Percentiles rank a stretch among this genome's conserved stretches.
Conservation (phyloP, 2,329 filamentous ascomycete genomes). For the Colletotrichum plurivorum region DNA sequence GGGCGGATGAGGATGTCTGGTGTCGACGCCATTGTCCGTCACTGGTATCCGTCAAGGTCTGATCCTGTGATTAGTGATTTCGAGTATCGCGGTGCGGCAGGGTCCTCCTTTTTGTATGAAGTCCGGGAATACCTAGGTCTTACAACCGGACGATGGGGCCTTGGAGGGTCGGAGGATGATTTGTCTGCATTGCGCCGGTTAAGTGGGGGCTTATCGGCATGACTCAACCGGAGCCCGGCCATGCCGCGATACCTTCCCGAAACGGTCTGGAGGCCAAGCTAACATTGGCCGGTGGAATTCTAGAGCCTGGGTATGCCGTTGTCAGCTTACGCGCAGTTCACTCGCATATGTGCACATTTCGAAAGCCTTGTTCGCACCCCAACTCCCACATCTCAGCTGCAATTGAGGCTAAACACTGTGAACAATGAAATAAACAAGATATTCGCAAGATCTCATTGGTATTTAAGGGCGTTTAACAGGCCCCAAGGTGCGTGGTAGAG, state of each 20-base stretch:
- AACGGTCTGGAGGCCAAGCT: no score
- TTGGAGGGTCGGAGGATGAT: constrained; percentile 8
- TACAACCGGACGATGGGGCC: background rate
- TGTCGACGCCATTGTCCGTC: background rate
- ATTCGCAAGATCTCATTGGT: no score
- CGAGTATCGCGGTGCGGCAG: background rate
- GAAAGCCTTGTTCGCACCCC: no score
- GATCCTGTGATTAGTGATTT: background rate
- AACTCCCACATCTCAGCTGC: no score
- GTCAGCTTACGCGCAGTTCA: no score
- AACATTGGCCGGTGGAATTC: no score
- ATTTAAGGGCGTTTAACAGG: no score
- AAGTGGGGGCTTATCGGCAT: constrained; percentile 4
- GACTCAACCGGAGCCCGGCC: constrained; percentile 1
- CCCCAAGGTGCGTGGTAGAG: no score
- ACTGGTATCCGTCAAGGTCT: background rate
- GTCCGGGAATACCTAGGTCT: background rate
- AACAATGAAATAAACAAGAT: no score
- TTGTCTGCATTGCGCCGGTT: background rate
- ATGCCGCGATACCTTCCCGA: background rate
- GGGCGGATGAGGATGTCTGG: constrained; percentile 2
- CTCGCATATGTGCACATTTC: no score
- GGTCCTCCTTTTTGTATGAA: background rate
- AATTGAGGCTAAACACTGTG: no score
- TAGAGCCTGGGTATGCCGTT: no score